These are phyloP conservation scores for Talaromyces sp. DNA, from an alignment of 2,329 filamentous ascomycete species.

Conservation along the genomic window DNA sequence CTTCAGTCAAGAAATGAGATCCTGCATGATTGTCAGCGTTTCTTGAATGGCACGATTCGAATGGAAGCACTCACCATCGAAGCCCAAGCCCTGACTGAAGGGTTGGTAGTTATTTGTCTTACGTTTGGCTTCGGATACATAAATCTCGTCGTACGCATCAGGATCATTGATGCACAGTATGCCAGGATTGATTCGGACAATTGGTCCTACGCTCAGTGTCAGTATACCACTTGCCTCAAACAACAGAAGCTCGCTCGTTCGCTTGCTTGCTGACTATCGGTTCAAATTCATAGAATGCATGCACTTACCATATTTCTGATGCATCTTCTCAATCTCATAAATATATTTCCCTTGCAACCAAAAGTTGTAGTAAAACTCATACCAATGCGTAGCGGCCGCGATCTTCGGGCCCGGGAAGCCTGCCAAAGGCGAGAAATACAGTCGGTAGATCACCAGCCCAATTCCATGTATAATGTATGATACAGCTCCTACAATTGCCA, in stretches of 20 bases:
- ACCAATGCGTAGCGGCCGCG: slow-evolving; percentile 22
- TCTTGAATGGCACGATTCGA: neutral
- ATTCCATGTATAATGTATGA: slow-evolving; percentile 6
- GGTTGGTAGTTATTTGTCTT: slow-evolving; percentile 20
- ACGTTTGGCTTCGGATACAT: slow-evolving; percentile 18
- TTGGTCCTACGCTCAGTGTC: slow-evolving; percentile 19
- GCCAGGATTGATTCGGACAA: slow-evolving; percentile 23
- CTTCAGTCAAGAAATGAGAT: slow-evolving; percentile 19
- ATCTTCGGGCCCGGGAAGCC: slow-evolving; percentile 23
- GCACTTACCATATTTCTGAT: slow-evolving; percentile 32
- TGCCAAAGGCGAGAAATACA: slow-evolving; percentile 23
- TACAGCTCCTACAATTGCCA: neutral
- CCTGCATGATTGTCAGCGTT: slow-evolving; percentile 5
- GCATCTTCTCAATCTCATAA: slow-evolving; percentile 29
- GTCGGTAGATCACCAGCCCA: slow-evolving; percentile 19
- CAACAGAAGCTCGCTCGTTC: neutral
- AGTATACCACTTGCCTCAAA: neutral
- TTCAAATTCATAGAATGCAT: neutral
- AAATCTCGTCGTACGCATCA: slow-evolving; percentile 20
- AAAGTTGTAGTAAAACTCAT: slow-evolving; percentile 26
- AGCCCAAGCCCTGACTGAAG: slow-evolving; percentile 19
- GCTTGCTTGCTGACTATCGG: neutral
- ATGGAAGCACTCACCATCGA: slow-evolving; percentile 15
- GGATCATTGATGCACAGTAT: slow-evolving; percentile 22
- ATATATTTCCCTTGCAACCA: slow-evolving; percentile 26